Percentiles rank a stretch among this genome's conserved stretches.
These are phyloP conservation scores for Venturia pyrina DNA, from an alignment of 2,329 filamentous ascomycete genomes.

Conservation along the genomic window DNA sequence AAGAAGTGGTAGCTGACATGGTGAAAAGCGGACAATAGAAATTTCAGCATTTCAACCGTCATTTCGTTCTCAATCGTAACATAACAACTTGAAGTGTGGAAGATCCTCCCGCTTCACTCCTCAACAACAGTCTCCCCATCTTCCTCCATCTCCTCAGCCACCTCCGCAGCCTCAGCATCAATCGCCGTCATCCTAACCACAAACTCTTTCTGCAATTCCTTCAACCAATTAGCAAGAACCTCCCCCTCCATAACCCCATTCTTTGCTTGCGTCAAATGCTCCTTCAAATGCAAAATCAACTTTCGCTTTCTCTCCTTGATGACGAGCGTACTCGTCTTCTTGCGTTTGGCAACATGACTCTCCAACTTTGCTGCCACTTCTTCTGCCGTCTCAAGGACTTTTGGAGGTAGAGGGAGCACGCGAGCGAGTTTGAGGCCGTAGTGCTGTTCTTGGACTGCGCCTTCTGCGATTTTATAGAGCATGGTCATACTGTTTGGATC, in stretches of 20 bases:
- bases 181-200: constrained; percentile 59
- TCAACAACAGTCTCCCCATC: constrained; percentile 1
- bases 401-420: constrained; percentile 59
- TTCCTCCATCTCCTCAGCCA: not conserved
- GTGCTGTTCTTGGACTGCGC: constrained; percentile 58
- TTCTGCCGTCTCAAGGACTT: constrained; percentile 59
- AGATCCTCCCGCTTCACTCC: not conserved
- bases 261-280: constrained; percentile 59
- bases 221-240: constrained; percentile 53
- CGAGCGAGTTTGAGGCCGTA: constrained; percentile 80
- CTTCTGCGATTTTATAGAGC: constrained; percentile 73
- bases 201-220: constrained; percentile 64
- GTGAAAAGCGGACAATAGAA: not conserved
- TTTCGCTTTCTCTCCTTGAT: constrained; percentile 57
- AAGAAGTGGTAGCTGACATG: not conserved
- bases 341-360: constrained; percentile 46
- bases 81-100: not conserved
- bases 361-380: constrained; percentile 54
- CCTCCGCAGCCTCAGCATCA: constrained; percentile 28
- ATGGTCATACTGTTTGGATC: constrained; percentile 54
- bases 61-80: too few relatives aligned
- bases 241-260: constrained; percentile 56
- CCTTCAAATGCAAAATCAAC: constrained; percentile 61
- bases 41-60: not conserved
- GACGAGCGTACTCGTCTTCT: constrained; percentile 47